Evolutionary conservation across 2,329 filamentous ascomycete species (phyloP).

Genomic region (Verticillium isaacii): DNA sequence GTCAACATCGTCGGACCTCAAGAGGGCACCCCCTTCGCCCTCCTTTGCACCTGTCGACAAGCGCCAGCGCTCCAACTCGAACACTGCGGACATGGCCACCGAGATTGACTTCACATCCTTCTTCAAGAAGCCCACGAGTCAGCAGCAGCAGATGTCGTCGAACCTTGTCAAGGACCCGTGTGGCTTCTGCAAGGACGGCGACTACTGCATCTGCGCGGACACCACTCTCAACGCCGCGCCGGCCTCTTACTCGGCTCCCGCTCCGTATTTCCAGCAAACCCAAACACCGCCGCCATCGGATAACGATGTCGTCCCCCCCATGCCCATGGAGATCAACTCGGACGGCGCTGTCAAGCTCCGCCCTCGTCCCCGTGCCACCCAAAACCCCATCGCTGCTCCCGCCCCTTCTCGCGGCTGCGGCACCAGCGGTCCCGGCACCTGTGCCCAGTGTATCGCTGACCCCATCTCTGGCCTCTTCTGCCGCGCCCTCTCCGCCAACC

Average conservation of each 20-base stretch:
- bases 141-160: slow-evolving; percentile 17
- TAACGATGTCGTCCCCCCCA: slow-evolving; percentile 48
- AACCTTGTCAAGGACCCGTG: slow-evolving; percentile 61
- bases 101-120: slow-evolving; percentile 73
- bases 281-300: slow-evolving; percentile 58
- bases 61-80: slow-evolving; percentile 42
- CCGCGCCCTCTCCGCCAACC: slow-evolving; percentile 68
- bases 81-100: slow-evolving; percentile 48
- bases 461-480: slow-evolving; percentile 80
- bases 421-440: slow-evolving; percentile 70
- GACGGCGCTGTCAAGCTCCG: slow-evolving; percentile 59
- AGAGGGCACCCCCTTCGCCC: slow-evolving; percentile 35
- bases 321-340: slow-evolving; percentile 55
- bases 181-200: slow-evolving; percentile 79
- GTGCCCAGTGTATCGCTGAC: slow-evolving; percentile 71
- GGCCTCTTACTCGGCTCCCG: slow-evolving; percentile 16
- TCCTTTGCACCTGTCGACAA: slow-evolving; percentile 38
- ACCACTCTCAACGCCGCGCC: slow-evolving; percentile 25
- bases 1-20: slow-evolving; percentile 38
- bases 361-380: slow-evolving; percentile 23
- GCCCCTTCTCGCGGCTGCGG: slow-evolving; percentile 41
- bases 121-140: slow-evolving; percentile 42
- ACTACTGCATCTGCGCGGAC: slow-evolving; percentile 78
- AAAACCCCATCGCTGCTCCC: slow-evolving; percentile 45
- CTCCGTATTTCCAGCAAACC: slow-evolving; percentile 26